A percentile compares a stretch with the other conserved stretches of the same genome.
phyloP scores from a whole-genome alignment of 768 basidiomycete species.

The Mycena vulgaris region DNA sequence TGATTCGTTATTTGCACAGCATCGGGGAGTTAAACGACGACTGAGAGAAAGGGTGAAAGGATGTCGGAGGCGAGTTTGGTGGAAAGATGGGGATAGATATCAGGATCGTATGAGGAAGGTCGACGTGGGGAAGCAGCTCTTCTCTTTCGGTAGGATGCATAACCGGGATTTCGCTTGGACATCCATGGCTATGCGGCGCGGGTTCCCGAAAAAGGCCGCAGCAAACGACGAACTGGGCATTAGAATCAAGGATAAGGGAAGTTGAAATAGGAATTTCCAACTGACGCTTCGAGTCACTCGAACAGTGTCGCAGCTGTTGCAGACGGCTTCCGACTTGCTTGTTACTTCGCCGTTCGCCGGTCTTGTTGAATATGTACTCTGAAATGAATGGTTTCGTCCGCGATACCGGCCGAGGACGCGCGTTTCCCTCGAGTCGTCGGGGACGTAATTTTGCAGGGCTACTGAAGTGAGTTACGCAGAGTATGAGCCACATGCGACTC shows the following conservation, averaged over 20 bases:
- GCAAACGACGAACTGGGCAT: neutral
- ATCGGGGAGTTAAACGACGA: neutral
- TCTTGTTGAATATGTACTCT: slow-evolving; percentile 61
- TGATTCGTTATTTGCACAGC: neutral
- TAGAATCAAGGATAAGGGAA: neutral
- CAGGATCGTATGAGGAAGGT: neutral
- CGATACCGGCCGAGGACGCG: slow-evolving; percentile 64
- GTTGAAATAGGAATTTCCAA: neutral
- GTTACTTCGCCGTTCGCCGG: slow-evolving; percentile 61
- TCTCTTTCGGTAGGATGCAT: neutral
- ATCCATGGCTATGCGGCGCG: neutral
- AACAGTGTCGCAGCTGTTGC: slow-evolving; percentile 8
- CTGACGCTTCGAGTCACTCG: neutral
- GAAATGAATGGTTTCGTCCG: slow-evolving; percentile 67
- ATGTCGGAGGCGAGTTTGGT: neutral
- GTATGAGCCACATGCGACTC: neutral
- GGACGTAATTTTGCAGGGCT: slow-evolving; percentile 63
- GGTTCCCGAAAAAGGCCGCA: neutral
- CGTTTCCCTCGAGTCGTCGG: slow-evolving; percentile 62
- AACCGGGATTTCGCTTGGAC: neutral
- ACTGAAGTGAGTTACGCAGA: slow-evolving; percentile 40
- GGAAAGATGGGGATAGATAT: neutral
- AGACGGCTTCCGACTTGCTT: slow-evolving; percentile 66
- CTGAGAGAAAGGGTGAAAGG: neutral
- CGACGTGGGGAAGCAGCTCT: neutral